Conservation (phyloP, 768 basidiomycete species). For the Nidularia sp. region DNA sequence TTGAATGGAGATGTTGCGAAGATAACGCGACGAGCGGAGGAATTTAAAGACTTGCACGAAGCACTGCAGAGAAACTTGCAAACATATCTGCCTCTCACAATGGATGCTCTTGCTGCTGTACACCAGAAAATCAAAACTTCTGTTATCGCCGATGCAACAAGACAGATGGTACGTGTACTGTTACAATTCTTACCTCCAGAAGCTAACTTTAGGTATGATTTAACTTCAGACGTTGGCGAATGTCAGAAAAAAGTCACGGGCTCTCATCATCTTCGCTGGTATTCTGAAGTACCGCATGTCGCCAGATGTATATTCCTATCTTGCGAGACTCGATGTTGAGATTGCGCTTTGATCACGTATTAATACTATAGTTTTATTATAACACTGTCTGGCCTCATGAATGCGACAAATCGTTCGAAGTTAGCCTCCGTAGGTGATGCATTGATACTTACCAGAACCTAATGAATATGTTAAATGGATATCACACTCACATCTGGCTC, state of each 20-base stretch:
- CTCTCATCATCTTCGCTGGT: conserved; percentile 85
- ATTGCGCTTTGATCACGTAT: conserved; percentile 54
- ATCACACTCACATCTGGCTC: no score
- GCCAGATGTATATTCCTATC: conserved; percentile 84
- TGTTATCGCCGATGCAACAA: conserved; percentile 65
- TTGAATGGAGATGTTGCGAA: conserved; percentile 80
- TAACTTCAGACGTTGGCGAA: conserved; percentile 53
- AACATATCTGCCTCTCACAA: conserved; percentile 81
- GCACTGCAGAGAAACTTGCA: conserved; percentile 87
- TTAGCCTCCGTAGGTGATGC: no score
- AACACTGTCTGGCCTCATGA: no score
- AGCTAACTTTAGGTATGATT: neutral
- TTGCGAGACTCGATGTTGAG: conserved; percentile 83
- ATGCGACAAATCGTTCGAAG: no score
- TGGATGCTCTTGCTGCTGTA: conserved; percentile 85
- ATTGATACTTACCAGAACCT: no score
- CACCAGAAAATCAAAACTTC: conserved; percentile 76
- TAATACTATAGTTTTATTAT: no score
- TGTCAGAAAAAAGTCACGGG: conserved; percentile 76
- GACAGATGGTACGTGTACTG: conserved; percentile 61
- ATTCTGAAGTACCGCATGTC: conserved; percentile 88
- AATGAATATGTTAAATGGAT: no score
- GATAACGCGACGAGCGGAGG: conserved; percentile 82
- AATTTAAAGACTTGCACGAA: conserved; percentile 85
- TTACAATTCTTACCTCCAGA: neutral